Conservation (phyloP, 176 grass and related monocot genomes). For the Olyra latifolia region DNA sequence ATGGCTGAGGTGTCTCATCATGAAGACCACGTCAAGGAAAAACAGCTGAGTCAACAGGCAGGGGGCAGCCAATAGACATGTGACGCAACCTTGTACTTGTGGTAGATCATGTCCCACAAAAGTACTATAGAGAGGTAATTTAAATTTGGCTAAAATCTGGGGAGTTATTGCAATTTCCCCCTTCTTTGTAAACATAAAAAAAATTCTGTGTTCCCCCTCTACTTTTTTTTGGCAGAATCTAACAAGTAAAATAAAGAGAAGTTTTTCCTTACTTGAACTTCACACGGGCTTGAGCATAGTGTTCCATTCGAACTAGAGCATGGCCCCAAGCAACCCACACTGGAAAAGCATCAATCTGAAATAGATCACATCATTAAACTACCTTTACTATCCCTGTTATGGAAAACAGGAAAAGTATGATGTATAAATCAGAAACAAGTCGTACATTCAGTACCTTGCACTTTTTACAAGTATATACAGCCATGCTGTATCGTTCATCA, state of each 20-base stretch:
- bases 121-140: no score
- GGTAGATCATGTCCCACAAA: no score
- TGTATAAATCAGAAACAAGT: slow-evolving; percentile 26
- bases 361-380: slow-evolving; percentile 34
- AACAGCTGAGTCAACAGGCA: no score
- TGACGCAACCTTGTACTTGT: no score
- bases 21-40: no score
- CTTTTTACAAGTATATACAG: slow-evolving; percentile 97
- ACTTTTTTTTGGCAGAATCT: not conserved
- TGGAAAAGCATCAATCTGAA: slow-evolving; percentile 85
- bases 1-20: no score
- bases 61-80: no score
- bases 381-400: not conserved
- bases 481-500: slow-evolving; percentile 93
- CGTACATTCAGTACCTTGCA: slow-evolving; percentile 76
- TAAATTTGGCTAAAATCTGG: no score
- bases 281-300: slow-evolving; percentile 95
- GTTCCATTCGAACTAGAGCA: slow-evolving; percentile 96
- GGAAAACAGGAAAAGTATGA: slow-evolving; percentile 15
- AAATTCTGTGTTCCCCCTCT: not conserved
- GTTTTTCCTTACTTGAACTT: slow-evolving; percentile 86
- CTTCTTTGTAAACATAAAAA: slow-evolving; percentile 22
- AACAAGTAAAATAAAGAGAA: slow-evolving; percentile 19
- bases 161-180: no score
- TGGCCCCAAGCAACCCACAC: slow-evolving; percentile 97